Evolutionary conservation across 305 asterid species (phyloP).

Genomic region (Ajuga reptans): DNA sequence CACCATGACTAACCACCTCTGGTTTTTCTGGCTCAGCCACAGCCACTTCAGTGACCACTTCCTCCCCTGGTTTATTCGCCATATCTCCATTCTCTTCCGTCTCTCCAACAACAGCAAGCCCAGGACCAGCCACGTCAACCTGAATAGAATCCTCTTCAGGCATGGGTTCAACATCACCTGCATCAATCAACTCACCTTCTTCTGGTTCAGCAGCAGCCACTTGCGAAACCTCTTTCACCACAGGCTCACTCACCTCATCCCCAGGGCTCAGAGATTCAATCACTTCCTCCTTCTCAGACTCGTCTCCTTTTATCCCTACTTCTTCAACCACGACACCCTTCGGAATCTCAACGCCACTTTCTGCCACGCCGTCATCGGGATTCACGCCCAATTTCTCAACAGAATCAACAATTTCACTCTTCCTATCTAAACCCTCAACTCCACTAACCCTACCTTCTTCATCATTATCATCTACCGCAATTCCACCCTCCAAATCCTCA

Average conservation of each 20-base stretch:
- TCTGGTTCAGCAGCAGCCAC: not conserved
- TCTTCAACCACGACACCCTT: conserved; percentile 18
- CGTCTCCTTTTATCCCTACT: conserved; percentile 13
- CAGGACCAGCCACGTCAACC: conserved; percentile 30
- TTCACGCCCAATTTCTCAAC: conserved; percentile 20
- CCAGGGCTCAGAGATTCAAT: not conserved
- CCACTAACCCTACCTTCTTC: not conserved
- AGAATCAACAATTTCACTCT: conserved; percentile 21
- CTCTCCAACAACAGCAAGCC: conserved; percentile 41
- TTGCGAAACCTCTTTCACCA: conserved; percentile 22
- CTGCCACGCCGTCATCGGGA: conserved; percentile 23
- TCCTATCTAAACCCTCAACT: conserved; percentile 14
- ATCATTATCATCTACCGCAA: conserved; percentile 5
- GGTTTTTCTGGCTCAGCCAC: conserved; percentile 16
- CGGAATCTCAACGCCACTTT: conserved; percentile 25
- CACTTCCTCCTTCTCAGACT: conserved; percentile 13
- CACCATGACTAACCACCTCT: conserved; percentile 30
- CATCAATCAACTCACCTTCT: conserved; percentile 23
- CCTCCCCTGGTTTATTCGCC: conserved; percentile 18
- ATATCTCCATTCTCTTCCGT: conserved; percentile 23
- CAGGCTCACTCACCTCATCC: conserved; percentile 16
- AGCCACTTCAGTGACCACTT: conserved; percentile 14
- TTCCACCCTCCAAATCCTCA: conserved; percentile 20
- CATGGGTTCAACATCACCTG: conserved; percentile 24
- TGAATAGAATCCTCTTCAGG: conserved; percentile 33